These are phyloP conservation scores for Debaryomyces sp. DNA, from an alignment of 1,139 yeast species.

Conservation along the genomic window DNA sequence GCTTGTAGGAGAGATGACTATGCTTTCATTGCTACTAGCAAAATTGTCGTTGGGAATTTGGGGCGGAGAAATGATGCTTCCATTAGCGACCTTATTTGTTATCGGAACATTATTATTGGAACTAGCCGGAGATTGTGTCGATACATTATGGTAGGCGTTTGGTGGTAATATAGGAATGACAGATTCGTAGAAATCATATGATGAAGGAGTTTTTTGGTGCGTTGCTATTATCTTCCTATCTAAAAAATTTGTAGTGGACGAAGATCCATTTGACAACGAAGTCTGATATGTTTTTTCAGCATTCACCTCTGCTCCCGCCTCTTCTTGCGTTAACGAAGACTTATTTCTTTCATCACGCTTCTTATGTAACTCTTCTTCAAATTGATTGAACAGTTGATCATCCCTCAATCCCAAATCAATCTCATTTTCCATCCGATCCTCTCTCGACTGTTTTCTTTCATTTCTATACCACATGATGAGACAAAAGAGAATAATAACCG, in stretches of 20 bases:
- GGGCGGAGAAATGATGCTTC: conserved; percentile 7
- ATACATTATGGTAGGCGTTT: background rate
- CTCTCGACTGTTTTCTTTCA: conserved; percentile 34
- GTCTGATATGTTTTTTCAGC: conserved; percentile 12
- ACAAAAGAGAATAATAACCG: conserved; percentile 27
- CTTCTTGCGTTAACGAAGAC: conserved; percentile 6
- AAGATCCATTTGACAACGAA: conserved; percentile 12
- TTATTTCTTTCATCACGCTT: conserved; percentile 16
- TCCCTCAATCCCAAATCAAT: conserved; percentile 43
- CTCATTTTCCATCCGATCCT: conserved; percentile 32
- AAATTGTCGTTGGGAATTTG: conserved; percentile 1
- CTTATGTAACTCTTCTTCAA: conserved; percentile 41
- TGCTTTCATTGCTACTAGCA: conserved; percentile 9
- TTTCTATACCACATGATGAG: conserved; percentile 32
- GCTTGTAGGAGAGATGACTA: conserved; percentile 4
- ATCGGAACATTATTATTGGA: background rate
- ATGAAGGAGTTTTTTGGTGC: conserved; percentile 26
- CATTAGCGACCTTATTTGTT: background rate
- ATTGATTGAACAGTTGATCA: conserved; percentile 39
- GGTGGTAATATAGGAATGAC: conserved; percentile 43
- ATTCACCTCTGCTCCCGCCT: conserved; percentile 5
- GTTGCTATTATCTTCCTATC: conserved; percentile 3
- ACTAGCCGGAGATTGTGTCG: background rate
- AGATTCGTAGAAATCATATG: conserved; percentile 48
- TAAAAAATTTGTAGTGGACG: conserved; percentile 10